Evolutionary conservation across 805 yeast genomes (phyloP).

Genomic region (Maudiozyma saulgeensis): DNA sequence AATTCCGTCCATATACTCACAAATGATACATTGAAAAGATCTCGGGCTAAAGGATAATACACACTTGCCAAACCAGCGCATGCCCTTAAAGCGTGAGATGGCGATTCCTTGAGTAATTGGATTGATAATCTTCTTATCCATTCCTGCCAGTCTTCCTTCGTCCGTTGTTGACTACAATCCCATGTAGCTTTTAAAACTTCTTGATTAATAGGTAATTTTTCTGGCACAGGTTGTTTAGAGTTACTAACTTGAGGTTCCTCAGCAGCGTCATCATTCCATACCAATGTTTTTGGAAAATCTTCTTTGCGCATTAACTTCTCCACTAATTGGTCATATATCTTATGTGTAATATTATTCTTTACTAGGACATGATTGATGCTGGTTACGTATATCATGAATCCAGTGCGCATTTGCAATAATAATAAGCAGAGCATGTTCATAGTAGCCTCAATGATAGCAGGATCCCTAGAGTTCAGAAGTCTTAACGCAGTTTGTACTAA

Average conservation of each 20-base stretch:
- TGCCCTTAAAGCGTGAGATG: slow-evolving; percentile 85
- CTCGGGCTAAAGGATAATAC: slow-evolving; percentile 77
- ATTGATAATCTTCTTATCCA: slow-evolving; percentile 81
- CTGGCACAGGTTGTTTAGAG: slow-evolving; percentile 34
- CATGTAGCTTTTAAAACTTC: slow-evolving; percentile 64
- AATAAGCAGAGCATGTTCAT: slow-evolving; percentile 70
- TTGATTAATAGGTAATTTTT: slow-evolving; percentile 61
- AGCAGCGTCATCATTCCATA: slow-evolving; percentile 37
- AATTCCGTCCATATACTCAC: slow-evolving; percentile 89
- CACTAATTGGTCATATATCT: slow-evolving; percentile 68
- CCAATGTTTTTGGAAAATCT: slow-evolving; percentile 64
- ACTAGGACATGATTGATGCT: slow-evolving; percentile 55
- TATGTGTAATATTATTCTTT: slow-evolving; percentile 50
- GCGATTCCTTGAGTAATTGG: slow-evolving; percentile 79
- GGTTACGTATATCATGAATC: slow-evolving; percentile 75
- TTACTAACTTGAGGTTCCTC: slow-evolving; percentile 23
- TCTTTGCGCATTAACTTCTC: slow-evolving; percentile 67
- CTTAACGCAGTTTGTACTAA: slow-evolving; percentile 76
- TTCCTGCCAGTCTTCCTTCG: slow-evolving; percentile 93
- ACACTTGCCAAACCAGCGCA: slow-evolving; percentile 81
- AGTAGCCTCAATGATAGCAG: slow-evolving; percentile 50
- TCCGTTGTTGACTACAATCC: slow-evolving; percentile 84
- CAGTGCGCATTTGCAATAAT: slow-evolving; percentile 65
- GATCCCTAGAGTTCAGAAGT: slow-evolving; percentile 39
- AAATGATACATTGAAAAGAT: slow-evolving; percentile 83